Evolutionary conservation across 106 monocot species (phyloP).

Genomic region (Dendrobium officinale): DNA sequence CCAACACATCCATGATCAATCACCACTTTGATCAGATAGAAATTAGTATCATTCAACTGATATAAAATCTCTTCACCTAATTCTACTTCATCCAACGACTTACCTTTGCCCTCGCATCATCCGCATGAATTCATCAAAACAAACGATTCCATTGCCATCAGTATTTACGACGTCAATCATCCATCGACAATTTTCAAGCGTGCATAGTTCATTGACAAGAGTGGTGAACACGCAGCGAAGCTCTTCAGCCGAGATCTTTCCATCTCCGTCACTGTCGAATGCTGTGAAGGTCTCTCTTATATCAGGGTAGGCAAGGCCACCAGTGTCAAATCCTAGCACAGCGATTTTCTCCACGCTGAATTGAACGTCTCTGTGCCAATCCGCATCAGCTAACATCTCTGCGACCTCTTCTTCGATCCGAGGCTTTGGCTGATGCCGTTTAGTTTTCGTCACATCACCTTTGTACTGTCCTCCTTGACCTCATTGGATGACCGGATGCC

Average conservation of each 20-base stretch:
- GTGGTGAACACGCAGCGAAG: slow-evolving; percentile 26
- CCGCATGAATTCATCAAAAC: slow-evolving; percentile 54
- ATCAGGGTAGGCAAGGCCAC: slow-evolving; percentile 16
- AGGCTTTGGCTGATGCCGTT: slow-evolving; percentile 34
- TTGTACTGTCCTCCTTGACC: not conserved
- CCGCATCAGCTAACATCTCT: slow-evolving; percentile 27
- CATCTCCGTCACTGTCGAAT: slow-evolving; percentile 51
- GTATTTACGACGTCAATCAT: slow-evolving; percentile 52
- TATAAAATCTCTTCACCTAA: too few relatives aligned
- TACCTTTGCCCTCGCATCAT: slow-evolving; percentile 34
- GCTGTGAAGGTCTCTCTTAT: slow-evolving; percentile 37
- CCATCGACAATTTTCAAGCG: slow-evolving; percentile 42
- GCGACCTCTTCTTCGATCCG: slow-evolving; percentile 21
- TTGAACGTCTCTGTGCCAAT: slow-evolving; percentile 17
- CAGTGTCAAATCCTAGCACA: not conserved
- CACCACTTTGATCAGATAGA: too few relatives aligned
- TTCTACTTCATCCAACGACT: too few relatives aligned
- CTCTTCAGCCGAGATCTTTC: slow-evolving; percentile 68
- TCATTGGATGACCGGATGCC: not conserved
- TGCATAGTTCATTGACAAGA: slow-evolving; percentile 35
- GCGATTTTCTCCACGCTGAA: slow-evolving; percentile 20
- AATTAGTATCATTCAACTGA: too few relatives aligned
- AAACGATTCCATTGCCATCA: slow-evolving; percentile 46
- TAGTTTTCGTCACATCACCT: slow-evolving; percentile 8
- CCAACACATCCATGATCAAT: too few relatives aligned